phyloP scores from a whole-genome alignment of 257 asterid species.

The Parsonsia alboflavescens region DNA sequence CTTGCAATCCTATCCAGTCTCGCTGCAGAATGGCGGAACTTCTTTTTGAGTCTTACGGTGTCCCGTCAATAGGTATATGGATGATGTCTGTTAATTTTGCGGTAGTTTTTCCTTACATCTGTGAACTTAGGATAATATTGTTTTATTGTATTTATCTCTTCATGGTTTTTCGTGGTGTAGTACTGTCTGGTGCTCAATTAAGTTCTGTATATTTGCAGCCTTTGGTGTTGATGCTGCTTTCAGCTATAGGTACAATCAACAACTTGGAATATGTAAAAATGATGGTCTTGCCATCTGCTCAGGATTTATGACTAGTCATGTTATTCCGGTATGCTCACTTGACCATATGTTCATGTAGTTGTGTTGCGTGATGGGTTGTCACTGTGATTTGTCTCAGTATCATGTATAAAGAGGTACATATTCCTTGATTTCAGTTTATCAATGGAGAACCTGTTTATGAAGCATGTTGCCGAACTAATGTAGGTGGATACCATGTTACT shows the following conservation, averaged over 20 bases:
- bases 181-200: background rate
- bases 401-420: background rate
- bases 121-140: background rate
- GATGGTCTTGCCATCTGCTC: conserved; percentile 89
- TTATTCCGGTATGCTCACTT: conserved; percentile 74
- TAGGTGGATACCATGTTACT: conserved; percentile 95
- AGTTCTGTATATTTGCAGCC: conserved; percentile 41
- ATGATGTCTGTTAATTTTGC: conserved; percentile 1
- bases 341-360: conserved; percentile 1
- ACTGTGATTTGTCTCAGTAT: background rate
- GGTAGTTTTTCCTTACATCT: conserved; percentile 4
- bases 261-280: conserved; percentile 58
- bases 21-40: conserved; percentile 98
- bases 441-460: conserved; percentile 93
- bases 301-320: conserved; percentile 88
- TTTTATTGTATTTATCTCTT: background rate
- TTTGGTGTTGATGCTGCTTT: conserved; percentile 94
- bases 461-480: conserved; percentile 88
- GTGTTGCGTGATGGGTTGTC: background rate
- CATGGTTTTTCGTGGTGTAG: background rate
- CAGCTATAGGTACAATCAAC: conserved; percentile 85
- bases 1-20: conserved; percentile 92
- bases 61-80: conserved; percentile 83
- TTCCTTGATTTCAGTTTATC: conserved; percentile 53
- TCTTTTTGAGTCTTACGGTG: conserved; percentile 95